Evolutionary conservation across 179 eudicot genomes (phyloP), one percentile per base, ranked within the genome.

Genomic region (Nepenthes alata): DNA sequence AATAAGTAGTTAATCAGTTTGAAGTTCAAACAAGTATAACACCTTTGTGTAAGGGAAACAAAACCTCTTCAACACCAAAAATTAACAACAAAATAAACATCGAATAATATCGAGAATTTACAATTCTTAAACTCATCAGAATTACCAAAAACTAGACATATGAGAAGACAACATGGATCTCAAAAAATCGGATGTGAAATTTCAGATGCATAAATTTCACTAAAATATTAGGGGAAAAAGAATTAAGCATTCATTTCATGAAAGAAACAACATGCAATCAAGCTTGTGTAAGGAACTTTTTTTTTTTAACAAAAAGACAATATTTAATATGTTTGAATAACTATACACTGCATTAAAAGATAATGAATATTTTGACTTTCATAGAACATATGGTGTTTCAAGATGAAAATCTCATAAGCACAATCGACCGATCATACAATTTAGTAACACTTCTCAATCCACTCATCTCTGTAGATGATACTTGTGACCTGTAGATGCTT

Each of bases 211-310:
- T 52, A 16, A 6, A 39, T 3, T 8, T 8, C 16, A 10, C 10
- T 34, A 62, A 52, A 52, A 57, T 10, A 35, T 60, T 12, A 5
- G 35, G n/a, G 52, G 49, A 9, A 9, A 70, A 15, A 63, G 11
- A 45, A 39, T 5, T 58, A 36, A 56, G 45, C 34, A 71, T 25
- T 37, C 55, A 6, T 53, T 50, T 55, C 25, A 71, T 60, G 72
- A 60, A 80, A 71, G 78, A 59, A 68, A 66, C 72, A 68, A 48
- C 47, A 74, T 70, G 74, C 68, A 47, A 63, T 60, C 53, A 48
- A 74, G 62, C 83, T 78, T 76, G 70, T 16, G 25, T 16, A 16
- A 16, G 25, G 25, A 16, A 16, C 25, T 16, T 16, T 16, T 16
- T 16, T 16, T 16, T 16, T 16, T 16, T 16, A 16, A 16, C 25